Evolutionary conservation across 1,284 basidiomycete genomes (phyloP).

Genomic region (Irpex sp.): DNA sequence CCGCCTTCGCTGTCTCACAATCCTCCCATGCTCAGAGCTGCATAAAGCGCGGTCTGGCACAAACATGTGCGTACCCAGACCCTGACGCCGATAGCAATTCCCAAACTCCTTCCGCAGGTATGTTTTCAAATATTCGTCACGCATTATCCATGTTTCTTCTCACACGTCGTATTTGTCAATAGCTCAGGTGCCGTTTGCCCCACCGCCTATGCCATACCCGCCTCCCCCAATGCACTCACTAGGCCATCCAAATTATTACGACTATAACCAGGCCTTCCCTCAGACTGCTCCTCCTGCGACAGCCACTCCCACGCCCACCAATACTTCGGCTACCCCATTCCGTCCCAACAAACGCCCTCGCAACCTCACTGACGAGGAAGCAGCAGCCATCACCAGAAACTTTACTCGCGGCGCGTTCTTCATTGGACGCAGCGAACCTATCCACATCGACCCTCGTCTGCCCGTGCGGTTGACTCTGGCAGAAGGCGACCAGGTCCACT

Average conservation of each 20-base stretch:
- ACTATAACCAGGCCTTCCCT: slow-evolving; percentile 56
- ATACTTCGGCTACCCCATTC: slow-evolving; percentile 49
- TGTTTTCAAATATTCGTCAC: slow-evolving; percentile 14
- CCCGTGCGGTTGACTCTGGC: slow-evolving; percentile 72
- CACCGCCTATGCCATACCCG: slow-evolving; percentile 18
- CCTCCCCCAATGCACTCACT: slow-evolving; percentile 36
- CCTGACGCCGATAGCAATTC: slow-evolving; percentile 52
- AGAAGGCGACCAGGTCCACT: slow-evolving; percentile 77
- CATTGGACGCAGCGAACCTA: slow-evolving; percentile 70
- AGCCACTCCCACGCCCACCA: slow-evolving; percentile 51
- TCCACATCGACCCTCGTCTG: slow-evolving; percentile 72
- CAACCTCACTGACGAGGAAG: slow-evolving; percentile 73
- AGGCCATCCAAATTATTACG: slow-evolving; percentile 69
- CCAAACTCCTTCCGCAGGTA: slow-evolving; percentile 44
- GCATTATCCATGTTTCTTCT: background rate
- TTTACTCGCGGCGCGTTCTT: slow-evolving; percentile 76
- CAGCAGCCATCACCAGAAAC: slow-evolving; percentile 74
- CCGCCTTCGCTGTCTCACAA: slow-evolving; percentile 10
- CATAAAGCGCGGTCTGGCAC: slow-evolving; percentile 69
- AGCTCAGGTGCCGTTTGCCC: slow-evolving; percentile 17
- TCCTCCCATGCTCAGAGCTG: slow-evolving; percentile 50
- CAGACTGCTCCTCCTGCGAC: slow-evolving; percentile 47
- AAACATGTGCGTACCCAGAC: slow-evolving; percentile 70
- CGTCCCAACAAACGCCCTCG: slow-evolving; percentile 72
- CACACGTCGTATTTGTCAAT: background rate